These are phyloP conservation scores for Pichia thaimueangensis DNA, from an alignment of 805 yeast genomes.

Conservation along the genomic window DNA sequence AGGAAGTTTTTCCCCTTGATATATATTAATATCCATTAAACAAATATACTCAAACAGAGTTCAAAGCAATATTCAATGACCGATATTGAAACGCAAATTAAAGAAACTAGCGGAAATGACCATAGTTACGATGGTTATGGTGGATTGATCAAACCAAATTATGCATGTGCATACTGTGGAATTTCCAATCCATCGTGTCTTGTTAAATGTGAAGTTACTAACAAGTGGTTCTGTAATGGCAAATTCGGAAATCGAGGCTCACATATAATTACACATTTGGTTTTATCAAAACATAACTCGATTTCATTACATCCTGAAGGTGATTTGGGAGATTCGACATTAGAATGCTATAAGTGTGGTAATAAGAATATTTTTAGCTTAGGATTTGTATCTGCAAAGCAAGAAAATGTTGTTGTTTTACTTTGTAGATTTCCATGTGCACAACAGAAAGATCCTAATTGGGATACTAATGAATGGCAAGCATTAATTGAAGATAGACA, in stretches of 20 bases:
- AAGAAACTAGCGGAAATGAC: no score
- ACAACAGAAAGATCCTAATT: slow-evolving; percentile 61
- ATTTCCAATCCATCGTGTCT: slow-evolving; percentile 57
- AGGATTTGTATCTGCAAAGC: slow-evolving; percentile 84
- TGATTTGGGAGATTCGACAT: slow-evolving; percentile 76
- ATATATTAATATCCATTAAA: no score
- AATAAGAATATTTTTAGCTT: slow-evolving; percentile 68
- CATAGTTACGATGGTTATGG: no score
- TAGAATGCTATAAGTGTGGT: slow-evolving; percentile 92
- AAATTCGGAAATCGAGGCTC: slow-evolving; percentile 48
- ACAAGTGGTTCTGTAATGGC: slow-evolving; percentile 87
- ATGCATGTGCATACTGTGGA: slow-evolving; percentile 66
- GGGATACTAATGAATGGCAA: slow-evolving; percentile 90
- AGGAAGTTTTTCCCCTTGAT: no score
- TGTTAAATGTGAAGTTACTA: slow-evolving; percentile 69
- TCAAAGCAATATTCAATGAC: no score
- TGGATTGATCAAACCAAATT: slow-evolving; percentile 17
- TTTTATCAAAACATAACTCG: slow-evolving; percentile 66
- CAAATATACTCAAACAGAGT: no score
- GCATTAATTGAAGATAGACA: slow-evolving; percentile 74
- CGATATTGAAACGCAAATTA: no score
- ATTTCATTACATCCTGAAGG: slow-evolving; percentile 75
- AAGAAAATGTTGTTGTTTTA: slow-evolving; percentile 79
- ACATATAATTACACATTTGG: slow-evolving; percentile 82
- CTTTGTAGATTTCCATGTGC: slow-evolving; percentile 88